A percentile compares a stretch with the other conserved stretches of the same genome.
Evolutionary conservation across 148 eudicot genomes (phyloP).

Genomic region (Rhododendron ferrugineum): DNA sequence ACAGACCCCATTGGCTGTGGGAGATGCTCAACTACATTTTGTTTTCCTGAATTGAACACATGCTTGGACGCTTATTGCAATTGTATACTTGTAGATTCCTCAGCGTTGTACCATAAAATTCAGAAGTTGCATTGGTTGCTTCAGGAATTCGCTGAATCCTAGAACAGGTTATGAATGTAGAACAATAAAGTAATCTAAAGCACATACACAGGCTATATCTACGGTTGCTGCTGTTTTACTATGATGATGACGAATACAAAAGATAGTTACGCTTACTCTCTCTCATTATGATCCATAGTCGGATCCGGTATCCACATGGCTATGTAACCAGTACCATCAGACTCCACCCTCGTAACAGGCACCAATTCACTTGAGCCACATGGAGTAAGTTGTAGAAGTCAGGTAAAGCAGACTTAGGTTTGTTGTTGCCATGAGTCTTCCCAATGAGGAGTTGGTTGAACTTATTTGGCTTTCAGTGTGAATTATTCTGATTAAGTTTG

Average conservation of each 20-base stretch:
- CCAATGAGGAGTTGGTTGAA: not conserved
- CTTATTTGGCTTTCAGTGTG: not conserved
- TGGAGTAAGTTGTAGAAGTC: not conserved
- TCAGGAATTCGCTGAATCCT: not conserved
- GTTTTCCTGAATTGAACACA: not conserved
- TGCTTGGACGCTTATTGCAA: not conserved
- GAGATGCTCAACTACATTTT: not conserved
- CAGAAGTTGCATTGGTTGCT: not conserved
- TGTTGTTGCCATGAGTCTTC: not conserved
- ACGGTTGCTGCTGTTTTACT: not conserved
- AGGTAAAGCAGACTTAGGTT: not conserved
- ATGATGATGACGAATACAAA: not conserved
- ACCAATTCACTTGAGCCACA: not conserved
- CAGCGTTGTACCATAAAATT: not conserved
- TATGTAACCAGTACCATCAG: not conserved
- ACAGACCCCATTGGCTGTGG: not conserved
- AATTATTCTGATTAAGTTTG: not conserved
- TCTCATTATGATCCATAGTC: not conserved
- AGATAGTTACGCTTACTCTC: not conserved
- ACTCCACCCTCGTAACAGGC: not conserved
- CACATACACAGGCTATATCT: not conserved
- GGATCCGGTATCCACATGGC: not conserved
- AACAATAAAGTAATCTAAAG: not conserved
- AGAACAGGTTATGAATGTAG: not conserved
- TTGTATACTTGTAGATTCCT: not conserved